phyloP scores from a whole-genome alignment of 768 basidiomycete genomes.

The Leccinum boreale region DNA sequence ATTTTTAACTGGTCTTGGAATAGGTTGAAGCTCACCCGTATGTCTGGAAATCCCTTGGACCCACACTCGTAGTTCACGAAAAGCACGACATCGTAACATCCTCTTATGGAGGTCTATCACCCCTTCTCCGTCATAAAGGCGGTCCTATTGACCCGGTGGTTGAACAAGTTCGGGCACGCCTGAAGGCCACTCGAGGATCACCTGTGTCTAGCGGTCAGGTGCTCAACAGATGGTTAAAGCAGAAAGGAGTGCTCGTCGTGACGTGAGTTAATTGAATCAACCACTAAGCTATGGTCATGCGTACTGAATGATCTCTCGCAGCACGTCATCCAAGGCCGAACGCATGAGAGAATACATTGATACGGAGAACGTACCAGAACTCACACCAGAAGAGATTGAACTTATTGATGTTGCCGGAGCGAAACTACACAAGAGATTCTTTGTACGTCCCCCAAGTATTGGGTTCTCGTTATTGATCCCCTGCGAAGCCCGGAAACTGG shows the following conservation, averaged over 20 bases:
- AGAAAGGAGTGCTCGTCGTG: slow-evolving; percentile 30
- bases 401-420: slow-evolving; percentile 27
- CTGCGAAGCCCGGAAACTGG: slow-evolving; percentile 17
- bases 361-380: slow-evolving; percentile 26
- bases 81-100: slow-evolving; percentile 36
- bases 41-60: slow-evolving; percentile 40
- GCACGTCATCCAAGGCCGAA: slow-evolving; percentile 33
- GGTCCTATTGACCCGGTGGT: slow-evolving; percentile 41
- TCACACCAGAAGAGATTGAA: slow-evolving; percentile 23
- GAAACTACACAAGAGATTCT: slow-evolving; percentile 23
- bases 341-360: slow-evolving; percentile 34
- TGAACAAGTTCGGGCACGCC: slow-evolving; percentile 29
- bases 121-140: slow-evolving; percentile 34
- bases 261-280: slow-evolving; percentile 20
- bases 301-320: slow-evolving; percentile 9
- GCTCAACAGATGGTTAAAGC: slow-evolving; percentile 28
- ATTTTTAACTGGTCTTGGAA: background rate
- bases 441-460: slow-evolving; percentile 15
- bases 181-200: slow-evolving; percentile 23
- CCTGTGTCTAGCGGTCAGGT: slow-evolving; percentile 30
- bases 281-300: background rate
- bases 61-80: slow-evolving; percentile 33
- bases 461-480: background rate
- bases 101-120: slow-evolving; percentile 40
- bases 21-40: slow-evolving; percentile 57